Evolutionary conservation across 2,329 filamentous ascomycete species (phyloP).

Genomic region (Aspergillus puulaauensis): DNA sequence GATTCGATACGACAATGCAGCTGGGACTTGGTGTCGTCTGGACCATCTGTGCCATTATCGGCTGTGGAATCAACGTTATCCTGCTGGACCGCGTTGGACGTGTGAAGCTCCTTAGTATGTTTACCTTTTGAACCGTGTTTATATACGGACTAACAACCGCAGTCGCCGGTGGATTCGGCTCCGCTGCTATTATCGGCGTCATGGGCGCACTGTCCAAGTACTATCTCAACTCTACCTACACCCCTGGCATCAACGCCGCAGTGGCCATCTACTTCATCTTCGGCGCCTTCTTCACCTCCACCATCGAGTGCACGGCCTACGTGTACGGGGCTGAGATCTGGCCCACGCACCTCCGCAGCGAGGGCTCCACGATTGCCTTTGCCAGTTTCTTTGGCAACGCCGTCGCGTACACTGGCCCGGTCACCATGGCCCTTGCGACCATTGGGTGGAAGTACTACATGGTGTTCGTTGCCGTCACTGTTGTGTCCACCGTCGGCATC

Average conservation of each 20-base stretch:
- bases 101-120: not conserved
- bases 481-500: not conserved
- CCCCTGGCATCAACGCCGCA: not conserved
- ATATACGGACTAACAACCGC: no score
- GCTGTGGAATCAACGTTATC: not conserved
- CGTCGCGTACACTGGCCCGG: not conserved
- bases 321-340: not conserved
- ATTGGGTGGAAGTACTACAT: not conserved
- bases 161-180: not conserved
- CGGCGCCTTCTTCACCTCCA: not conserved
- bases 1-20: not conserved
- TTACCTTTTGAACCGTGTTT: accelerated
- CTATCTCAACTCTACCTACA: not conserved
- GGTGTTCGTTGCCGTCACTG: not conserved
- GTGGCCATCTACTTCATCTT: not conserved
- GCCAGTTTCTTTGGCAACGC: not conserved
- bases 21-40: not conserved
- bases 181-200: not conserved
- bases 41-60: not conserved
- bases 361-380: not conserved
- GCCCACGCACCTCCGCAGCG: not conserved
- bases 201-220: not conserved
- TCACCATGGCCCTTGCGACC: not conserved
- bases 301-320: not conserved
- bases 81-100: not conserved